Base-by-base conservation (phyloP, 2,329 filamentous ascomycete genomes). In the Ceratocystis smalleyi region DNA sequence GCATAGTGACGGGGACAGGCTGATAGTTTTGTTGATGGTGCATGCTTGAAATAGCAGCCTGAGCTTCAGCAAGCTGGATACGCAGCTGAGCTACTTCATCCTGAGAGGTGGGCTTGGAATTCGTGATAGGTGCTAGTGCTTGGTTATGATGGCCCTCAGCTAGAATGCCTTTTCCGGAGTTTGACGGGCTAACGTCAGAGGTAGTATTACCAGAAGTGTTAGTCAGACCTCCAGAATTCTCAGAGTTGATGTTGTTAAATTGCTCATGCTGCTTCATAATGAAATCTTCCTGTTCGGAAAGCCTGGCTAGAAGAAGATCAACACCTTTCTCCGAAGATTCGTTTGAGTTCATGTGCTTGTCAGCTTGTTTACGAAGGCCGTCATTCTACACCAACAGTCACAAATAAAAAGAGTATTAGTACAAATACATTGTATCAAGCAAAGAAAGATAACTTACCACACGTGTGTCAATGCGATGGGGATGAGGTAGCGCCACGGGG, bases 51-150 rank as follows among this genome's bases (percentile, higher is more conserved):
- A 66, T 51, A 12, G 64, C 49, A 15, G 79, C 84, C 67, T 87
- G 83, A 43, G 88, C 87, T 67, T 84, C 79, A 54, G 85, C 85
- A 62, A 92, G 81, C 74, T 91, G 83, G 75, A 87, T 88, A 3
- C 61, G 64, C 65, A 91, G 77, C 62, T 82, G 83, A 66, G 83
- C 75, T 32, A 91, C 75, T 71, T 90, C 86, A 35, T 83, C 81
- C 40, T 76, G 75, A 62, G 75, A 72, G 12, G n/a, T n/a, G 3
- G 43, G 27, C 4, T 49, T 62, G 30, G 30, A 40, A n/a, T 51
- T 62, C 12, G 59, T 30, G 43, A 47, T 61, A 19, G 27, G 30
- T 51, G 62, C 22, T n/a, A 63, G 19, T 19, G 35, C 62, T 17
- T 59, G 62, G 27, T 22, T 12, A 19, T 60, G 54, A 10, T 57